Evolutionary conservation across 2,329 filamentous ascomycete genomes (phyloP).

Genomic region (Botrytis fabae): DNA sequence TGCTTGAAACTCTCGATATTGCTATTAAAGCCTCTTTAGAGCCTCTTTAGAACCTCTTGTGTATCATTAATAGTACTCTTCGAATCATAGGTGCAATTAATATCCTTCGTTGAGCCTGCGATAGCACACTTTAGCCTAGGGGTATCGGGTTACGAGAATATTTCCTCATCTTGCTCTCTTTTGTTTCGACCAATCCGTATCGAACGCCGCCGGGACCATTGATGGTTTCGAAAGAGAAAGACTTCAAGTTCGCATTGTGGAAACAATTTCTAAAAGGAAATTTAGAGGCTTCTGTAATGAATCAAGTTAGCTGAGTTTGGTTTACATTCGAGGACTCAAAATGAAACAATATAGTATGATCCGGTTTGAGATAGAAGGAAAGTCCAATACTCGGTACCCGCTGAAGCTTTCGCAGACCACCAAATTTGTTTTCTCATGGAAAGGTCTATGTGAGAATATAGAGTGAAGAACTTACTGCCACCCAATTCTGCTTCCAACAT

Average conservation of each 20-base stretch:
- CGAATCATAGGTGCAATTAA: too few species aligned
- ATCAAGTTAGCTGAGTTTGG: background rate
- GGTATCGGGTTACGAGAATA: background rate
- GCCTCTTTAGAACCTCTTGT: too few species aligned
- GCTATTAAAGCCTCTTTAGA: background rate
- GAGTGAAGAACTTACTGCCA: background rate
- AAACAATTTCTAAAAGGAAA: background rate
- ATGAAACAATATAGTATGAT: background rate
- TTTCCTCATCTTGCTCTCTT: background rate
- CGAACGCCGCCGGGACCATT: background rate
- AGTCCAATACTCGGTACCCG: background rate
- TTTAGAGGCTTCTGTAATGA: background rate
- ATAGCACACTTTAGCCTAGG: background rate
- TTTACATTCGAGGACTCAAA: fast-evolving
- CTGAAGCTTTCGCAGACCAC: background rate
- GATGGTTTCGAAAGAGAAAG: background rate
- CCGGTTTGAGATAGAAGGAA: background rate
- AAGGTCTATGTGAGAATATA: background rate
- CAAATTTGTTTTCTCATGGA: background rate
- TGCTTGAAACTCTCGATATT: fast-evolving
- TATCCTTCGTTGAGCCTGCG: too few species aligned
- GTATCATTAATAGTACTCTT: too few species aligned
- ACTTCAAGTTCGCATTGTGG: background rate
- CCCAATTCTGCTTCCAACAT: background rate
- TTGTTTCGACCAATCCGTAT: background rate